phyloP scores from a whole-genome alignment of 768 basidiomycete genomes.

The Phanerodontia chrysosporium region DNA sequence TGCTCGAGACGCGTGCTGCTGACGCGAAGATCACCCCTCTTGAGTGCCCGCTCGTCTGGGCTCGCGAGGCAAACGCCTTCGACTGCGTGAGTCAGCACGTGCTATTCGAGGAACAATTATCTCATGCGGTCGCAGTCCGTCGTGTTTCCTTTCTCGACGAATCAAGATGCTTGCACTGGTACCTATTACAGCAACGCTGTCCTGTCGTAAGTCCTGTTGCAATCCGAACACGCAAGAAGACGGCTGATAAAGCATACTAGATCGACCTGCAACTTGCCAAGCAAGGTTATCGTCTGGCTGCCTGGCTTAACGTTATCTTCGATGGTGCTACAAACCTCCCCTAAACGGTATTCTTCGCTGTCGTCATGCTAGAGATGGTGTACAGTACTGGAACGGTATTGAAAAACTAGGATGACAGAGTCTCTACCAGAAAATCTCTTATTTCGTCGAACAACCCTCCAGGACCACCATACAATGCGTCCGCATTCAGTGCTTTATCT shows the following conservation, averaged over 20 bases:
- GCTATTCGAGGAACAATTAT: background rate
- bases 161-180: conserved; percentile 24
- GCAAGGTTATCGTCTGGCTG: conserved; percentile 22
- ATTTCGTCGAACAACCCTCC: conserved; percentile 33
- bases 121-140: conserved; percentile 10
- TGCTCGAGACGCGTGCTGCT: background rate
- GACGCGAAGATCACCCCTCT: conserved; percentile 18
- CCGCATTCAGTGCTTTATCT: conserved; percentile 44
- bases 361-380: background rate
- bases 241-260: conserved; percentile 2
- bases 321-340: conserved; percentile 17
- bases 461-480: conserved; percentile 32
- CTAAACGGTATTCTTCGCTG: background rate
- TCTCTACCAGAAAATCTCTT: conserved; percentile 19
- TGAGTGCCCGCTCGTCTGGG: conserved; percentile 27
- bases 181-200: conserved; percentile 22
- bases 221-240: background rate
- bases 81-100: conserved; percentile 21
- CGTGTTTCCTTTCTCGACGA: conserved; percentile 22
- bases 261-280: conserved; percentile 29
- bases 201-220: conserved; percentile 15
- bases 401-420: background rate
- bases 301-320: conserved; percentile 22
- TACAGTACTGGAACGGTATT: background rate
- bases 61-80: conserved; percentile 24